Evolutionary conservation across 2,329 filamentous ascomycete species (phyloP).

Genomic region (Alternaria burnsii): DNA sequence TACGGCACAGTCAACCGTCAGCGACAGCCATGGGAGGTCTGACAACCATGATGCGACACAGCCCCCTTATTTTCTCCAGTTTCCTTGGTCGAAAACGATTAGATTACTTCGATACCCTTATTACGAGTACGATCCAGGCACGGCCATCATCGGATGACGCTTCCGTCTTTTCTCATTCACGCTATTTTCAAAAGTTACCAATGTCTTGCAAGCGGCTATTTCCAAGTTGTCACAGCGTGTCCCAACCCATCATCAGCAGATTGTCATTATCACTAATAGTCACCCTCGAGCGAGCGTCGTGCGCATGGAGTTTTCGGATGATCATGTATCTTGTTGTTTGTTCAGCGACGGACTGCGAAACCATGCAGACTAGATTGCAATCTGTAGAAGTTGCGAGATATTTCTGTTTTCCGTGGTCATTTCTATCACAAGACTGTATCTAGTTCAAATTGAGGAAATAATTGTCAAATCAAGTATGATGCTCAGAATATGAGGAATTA

Average conservation of each 20-base stretch:
- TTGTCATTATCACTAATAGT: background rate
- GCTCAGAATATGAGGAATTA: background rate
- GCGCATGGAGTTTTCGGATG: background rate
- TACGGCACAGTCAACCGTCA: slow-evolving; percentile 36
- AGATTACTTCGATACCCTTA: background rate
- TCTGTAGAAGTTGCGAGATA: background rate
- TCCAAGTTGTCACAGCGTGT: background rate
- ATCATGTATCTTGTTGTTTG: background rate
- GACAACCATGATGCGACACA: background rate
- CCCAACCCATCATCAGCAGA: background rate
- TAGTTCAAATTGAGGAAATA: background rate
- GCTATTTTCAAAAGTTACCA: background rate
- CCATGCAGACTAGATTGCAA: slow-evolving; percentile 15
- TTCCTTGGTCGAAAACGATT: background rate
- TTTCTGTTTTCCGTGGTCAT: background rate
- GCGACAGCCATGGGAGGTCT: slow-evolving; percentile 27
- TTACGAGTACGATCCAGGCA: slow-evolving; percentile 4
- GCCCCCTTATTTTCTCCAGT: background rate
- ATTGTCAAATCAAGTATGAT: background rate
- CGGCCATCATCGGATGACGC: background rate
- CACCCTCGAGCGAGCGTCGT: slow-evolving; percentile 2
- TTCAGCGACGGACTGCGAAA: background rate
- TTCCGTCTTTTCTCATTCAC: background rate
- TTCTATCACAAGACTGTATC: background rate
- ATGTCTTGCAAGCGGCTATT: background rate